These are phyloP conservation scores for Telopea speciosissima DNA, from an alignment of 177 flowering plant genomes.

Conservation along the genomic window DNA sequence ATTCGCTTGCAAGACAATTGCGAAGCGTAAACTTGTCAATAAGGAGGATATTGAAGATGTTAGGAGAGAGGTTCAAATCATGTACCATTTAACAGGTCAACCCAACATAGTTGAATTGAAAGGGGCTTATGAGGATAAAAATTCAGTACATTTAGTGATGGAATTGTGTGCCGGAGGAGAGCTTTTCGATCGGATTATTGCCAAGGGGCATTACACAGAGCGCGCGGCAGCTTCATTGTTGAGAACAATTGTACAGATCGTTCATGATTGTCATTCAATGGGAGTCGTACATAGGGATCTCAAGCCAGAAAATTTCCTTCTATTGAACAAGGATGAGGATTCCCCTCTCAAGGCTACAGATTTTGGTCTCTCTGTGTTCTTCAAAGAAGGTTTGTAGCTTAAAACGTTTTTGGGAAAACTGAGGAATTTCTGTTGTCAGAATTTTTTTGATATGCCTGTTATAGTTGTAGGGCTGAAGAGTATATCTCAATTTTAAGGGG, in stretches of 20 bases:
- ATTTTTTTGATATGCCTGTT: background rate
- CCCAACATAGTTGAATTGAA: constrained; percentile 78
- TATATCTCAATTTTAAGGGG: too few relatives aligned
- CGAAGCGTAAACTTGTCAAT: constrained; percentile 57
- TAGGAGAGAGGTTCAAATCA: constrained; percentile 73
- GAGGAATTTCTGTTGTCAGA: background rate
- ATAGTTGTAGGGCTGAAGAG: background rate
- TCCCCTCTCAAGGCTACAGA: constrained; percentile 82
- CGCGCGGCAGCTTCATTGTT: constrained; percentile 66
- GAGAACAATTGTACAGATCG: constrained; percentile 69
- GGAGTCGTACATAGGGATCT: constrained; percentile 84
- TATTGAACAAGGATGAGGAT: constrained; percentile 56
- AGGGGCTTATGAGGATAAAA: constrained; percentile 76
- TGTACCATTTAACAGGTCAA: constrained; percentile 76
- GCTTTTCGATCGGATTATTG: constrained; percentile 70
- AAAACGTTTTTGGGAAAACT: background rate
- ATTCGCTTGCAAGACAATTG: constrained; percentile 72
- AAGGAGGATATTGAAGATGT: constrained; percentile 80
- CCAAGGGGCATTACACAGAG: constrained; percentile 79
- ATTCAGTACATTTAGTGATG: constrained; percentile 74
- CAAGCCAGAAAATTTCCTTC: constrained; percentile 81
- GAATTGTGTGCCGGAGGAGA: constrained; percentile 87
- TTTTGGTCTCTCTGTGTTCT: constrained; percentile 78
- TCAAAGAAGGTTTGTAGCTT: constrained; percentile 52
- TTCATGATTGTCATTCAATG: constrained; percentile 83